phyloP scores from a whole-genome alignment of 192 early-diverging fungal genomes.

The Coemansia sp. region DNA sequence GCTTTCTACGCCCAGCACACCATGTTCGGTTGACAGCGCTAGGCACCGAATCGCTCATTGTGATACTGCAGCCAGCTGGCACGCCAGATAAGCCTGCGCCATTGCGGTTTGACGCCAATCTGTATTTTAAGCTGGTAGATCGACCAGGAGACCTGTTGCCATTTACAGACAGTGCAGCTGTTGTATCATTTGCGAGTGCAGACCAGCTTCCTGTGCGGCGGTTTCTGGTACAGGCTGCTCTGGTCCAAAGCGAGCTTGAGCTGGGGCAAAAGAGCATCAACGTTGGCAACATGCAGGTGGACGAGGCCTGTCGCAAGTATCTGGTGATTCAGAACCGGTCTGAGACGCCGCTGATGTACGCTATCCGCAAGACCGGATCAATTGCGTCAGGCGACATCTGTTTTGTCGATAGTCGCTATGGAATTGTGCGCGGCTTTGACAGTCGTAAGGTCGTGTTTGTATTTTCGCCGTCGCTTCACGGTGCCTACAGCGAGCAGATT shows the following conservation, averaged over 20 bases:
- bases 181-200: conserved; percentile 23
- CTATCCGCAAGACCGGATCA: conserved; percentile 90
- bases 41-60: conserved; percentile 63
- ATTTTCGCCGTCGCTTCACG: conserved; percentile 88
- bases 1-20: conserved; percentile 60
- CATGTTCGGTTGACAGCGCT: conserved; percentile 60
- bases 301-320: conserved; percentile 76
- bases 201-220: conserved; percentile 76
- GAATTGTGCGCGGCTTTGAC: conserved; percentile 86
- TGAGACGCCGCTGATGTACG: conserved; percentile 86
- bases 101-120: conserved; percentile 56
- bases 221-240: conserved; percentile 80
- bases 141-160: conserved; percentile 86
- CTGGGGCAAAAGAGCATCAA: conserved; percentile 97
- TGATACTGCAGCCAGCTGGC: conserved; percentile 69
- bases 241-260: conserved; percentile 85
- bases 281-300: conserved; percentile 87
- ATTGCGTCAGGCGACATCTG: conserved; percentile 88
- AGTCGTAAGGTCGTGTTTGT: conserved; percentile 91
- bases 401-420: conserved; percentile 72
- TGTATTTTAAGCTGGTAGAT: conserved; percentile 83
- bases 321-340: conserved; percentile 88
- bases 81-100: conserved; percentile 6
- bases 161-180: conserved; percentile 59
- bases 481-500: conserved; percentile 81